Base-by-base conservation (phyloP, 345 rosid genomes). In the Dipteronia dyeriana region DNA sequence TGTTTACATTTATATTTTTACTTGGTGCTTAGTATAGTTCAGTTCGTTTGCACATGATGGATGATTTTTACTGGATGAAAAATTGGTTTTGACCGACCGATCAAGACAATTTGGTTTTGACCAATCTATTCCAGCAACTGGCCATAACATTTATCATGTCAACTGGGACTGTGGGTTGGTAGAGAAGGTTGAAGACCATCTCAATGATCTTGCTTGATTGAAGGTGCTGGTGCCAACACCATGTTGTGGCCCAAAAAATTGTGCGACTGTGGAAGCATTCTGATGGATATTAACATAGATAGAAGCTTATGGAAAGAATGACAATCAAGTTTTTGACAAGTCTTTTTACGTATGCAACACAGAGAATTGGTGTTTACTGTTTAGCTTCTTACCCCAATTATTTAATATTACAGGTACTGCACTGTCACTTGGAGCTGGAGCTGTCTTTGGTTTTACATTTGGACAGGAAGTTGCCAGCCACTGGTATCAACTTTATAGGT, bases 391-490 rank as follows among this genome's bases (percentile, higher is more conserved):
- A 53, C 19, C 38, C 2, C 1, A 20, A 20, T 19, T 34, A n/a
- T 69, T 56, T 39, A 31, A 65, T 34, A 70, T 65, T 11, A 62
- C 89, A 96, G 98, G 98, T 85, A 86, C 97, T 70, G 97, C 92
- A 34, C 82, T 94, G 73, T 88, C 98, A 5, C 87, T 92, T 49
- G 77, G 82, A 34, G 98, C 93, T 7, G 99, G 99, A 76, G 99
- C 88, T 29, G 83, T 85, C 62, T 94, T 94, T 73, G 99, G 98
- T 53, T 92, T 90, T 91, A 92, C 95, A 10, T 94, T 92, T 66
- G 98, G 98, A 70, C 97, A 94, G 22, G 97, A 94, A 82, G 11
- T 91, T 2, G 95, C 93, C 2, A 90, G 83, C 84, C 99, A 94
- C 70, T 78, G 85, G 26, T 73, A 82, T 74, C 98, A 92, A 68